Evolutionary conservation across 495 filamentous ascomycete species (phyloP).

Genomic region (Hypomontagnella submonticulosa): DNA sequence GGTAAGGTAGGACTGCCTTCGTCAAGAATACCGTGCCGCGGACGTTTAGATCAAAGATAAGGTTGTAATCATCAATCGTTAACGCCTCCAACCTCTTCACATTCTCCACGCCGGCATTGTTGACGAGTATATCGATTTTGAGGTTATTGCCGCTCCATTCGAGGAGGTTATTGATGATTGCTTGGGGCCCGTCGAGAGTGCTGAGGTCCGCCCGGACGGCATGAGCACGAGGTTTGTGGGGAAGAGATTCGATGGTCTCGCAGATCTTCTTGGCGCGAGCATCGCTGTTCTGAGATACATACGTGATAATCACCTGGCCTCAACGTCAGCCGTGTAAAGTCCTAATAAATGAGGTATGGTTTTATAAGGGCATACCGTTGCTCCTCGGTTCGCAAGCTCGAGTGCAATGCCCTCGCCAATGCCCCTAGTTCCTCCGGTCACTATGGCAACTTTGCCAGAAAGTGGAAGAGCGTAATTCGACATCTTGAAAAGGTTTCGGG

Average conservation of each 20-base stretch:
- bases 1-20: slow-evolving; percentile 64
- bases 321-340: slow-evolving; percentile 2
- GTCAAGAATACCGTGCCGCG: slow-evolving; percentile 71
- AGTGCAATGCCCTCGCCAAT: slow-evolving; percentile 79
- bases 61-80: slow-evolving; percentile 69
- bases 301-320: slow-evolving; percentile 54
- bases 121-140: slow-evolving; percentile 71
- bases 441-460: slow-evolving; percentile 37
- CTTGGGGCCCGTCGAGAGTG: slow-evolving; percentile 25
- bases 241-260: slow-evolving; percentile 46
- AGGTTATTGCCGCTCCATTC: slow-evolving; percentile 28
- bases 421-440: slow-evolving; percentile 77
- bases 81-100: slow-evolving; percentile 62
- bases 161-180: slow-evolving; percentile 13
- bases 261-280: slow-evolving; percentile 47
- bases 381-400: slow-evolving; percentile 76
- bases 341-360: background rate
- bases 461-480: slow-evolving; percentile 35
- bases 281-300: slow-evolving; percentile 54
- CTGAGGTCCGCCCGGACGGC: slow-evolving; percentile 29
- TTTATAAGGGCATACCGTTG: slow-evolving; percentile 58
- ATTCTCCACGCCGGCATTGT: slow-evolving; percentile 66
- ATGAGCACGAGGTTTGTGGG: slow-evolving; percentile 34
- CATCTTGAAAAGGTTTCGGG: slow-evolving; percentile 16
- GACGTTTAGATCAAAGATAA: slow-evolving; percentile 65